Percentiles rank a stretch among this genome's conserved stretches.
These are phyloP conservation scores for Beta corolliflora DNA, from an alignment of 179 eudicot species.

Conservation along the genomic window DNA sequence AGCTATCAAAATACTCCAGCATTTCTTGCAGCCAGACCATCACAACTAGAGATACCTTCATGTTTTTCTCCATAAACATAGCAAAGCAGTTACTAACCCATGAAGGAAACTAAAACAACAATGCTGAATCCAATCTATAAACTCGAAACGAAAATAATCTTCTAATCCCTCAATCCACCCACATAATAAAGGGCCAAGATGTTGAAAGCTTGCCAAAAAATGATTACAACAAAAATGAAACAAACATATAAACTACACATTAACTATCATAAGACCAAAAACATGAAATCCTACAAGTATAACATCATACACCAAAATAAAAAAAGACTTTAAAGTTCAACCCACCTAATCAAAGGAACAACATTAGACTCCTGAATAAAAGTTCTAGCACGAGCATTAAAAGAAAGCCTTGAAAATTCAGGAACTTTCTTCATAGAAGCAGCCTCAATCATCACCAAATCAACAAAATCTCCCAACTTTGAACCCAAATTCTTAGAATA, in stretches of 20 bases:
- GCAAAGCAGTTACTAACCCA: not conserved
- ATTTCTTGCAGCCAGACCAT: not conserved
- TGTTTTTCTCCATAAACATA: not conserved
- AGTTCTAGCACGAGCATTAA: slow-evolving; percentile 69
- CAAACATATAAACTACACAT: not conserved
- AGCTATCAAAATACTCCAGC: no score
- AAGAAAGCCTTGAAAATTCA: slow-evolving; percentile 50
- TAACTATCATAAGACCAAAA: not conserved
- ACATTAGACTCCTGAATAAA: slow-evolving; percentile 61
- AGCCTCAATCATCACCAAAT: slow-evolving; percentile 78
- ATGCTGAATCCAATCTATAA: not conserved
- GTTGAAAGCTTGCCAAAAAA: not conserved
- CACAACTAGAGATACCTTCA: not conserved
- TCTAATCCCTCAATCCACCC: not conserved
- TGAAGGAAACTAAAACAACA: not conserved
- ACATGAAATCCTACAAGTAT: not conserved
- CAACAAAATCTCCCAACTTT: slow-evolving; percentile 51
- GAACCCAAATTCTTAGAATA: slow-evolving; percentile 62
- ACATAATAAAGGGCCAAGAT: not conserved
- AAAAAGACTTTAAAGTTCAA: not conserved
- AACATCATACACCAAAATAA: not conserved
- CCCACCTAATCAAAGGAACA: slow-evolving; percentile 73
- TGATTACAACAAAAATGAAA: not conserved
- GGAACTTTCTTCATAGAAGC: slow-evolving; percentile 64
- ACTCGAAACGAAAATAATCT: not conserved